Percentiles rank a stretch among this genome's conserved stretches.
Conservation (phyloP, 768 basidiomycete genomes). For the Macrolepiota fuliginosa region DNA sequence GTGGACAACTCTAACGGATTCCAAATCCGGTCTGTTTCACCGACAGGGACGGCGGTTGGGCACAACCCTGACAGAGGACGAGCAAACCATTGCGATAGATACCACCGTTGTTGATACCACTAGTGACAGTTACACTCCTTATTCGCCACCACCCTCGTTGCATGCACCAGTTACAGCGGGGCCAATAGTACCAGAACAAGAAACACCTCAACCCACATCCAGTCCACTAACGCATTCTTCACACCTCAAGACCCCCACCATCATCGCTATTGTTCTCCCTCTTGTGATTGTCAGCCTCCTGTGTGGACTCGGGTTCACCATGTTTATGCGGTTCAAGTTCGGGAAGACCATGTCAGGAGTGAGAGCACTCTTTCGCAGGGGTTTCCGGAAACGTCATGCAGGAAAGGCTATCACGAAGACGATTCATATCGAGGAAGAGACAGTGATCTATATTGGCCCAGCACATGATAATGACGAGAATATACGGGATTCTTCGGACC, state of each 20-base stretch:
- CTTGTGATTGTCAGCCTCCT: slow-evolving; percentile 9
- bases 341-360: not conserved
- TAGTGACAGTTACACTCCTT: not conserved
- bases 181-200: not conserved
- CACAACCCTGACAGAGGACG: not conserved
- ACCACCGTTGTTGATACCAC: not conserved
- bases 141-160: not conserved
- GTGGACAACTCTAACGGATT: not conserved
- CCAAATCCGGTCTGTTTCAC: not conserved
- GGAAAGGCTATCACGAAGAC: not conserved
- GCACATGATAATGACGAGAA: not conserved
- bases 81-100: not conserved
- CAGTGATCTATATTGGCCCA: not conserved
- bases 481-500: not conserved
- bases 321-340: slow-evolving; percentile 1
- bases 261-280: slow-evolving; percentile 12
- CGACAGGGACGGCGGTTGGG: not conserved
- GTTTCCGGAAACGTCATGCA: not conserved
- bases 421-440: not conserved
- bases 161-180: not conserved
- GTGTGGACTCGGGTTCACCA: slow-evolving; percentile 5
- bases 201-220: not conserved
- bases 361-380: not conserved
- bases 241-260: slow-evolving; percentile 1
- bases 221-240: not conserved